Conservation (phyloP, 768 basidiomycete species). For the Pisolithus orientalis region DNA sequence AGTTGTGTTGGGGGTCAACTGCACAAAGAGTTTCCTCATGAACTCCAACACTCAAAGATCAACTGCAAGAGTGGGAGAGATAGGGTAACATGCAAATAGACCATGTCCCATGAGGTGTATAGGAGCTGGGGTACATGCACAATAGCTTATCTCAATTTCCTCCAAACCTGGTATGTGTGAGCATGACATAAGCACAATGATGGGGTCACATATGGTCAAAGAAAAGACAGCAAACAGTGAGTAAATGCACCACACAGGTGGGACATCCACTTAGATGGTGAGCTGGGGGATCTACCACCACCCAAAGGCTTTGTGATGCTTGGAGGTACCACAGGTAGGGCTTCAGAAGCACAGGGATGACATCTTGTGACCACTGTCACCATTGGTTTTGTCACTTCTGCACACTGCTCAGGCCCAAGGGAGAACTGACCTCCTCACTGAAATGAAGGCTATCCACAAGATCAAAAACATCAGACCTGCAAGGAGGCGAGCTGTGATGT, state of each 20-base stretch:
- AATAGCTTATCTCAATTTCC: no score
- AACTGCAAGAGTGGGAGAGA: slow-evolving; percentile 18
- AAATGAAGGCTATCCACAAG: no score
- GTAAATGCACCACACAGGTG: neutral
- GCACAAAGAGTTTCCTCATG: slow-evolving; percentile 6
- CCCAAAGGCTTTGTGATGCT: neutral
- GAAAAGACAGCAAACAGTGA: neutral
- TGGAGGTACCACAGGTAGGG: neutral
- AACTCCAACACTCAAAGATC: slow-evolving; percentile 28
- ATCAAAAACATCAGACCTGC: no score
- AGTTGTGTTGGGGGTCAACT: slow-evolving; percentile 10
- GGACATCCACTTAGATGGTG: neutral
- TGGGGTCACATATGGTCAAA: neutral
- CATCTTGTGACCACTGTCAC: neutral
- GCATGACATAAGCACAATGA: slow-evolving; percentile 8
- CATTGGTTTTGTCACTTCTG: neutral
- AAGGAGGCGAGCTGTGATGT: no score
- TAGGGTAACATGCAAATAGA: no score
- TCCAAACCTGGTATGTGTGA: no score
- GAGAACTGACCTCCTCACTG: no score
- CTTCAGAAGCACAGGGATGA: neutral
- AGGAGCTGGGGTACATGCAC: no score
- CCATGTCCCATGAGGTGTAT: no score
- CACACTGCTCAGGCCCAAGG: neutral
- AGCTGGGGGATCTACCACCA: neutral